Percentiles rank a stretch among this genome's conserved stretches.
These are phyloP conservation scores for Sarocladium strictum DNA, from an alignment of 2,329 filamentous ascomycete genomes.

Conservation along the genomic window DNA sequence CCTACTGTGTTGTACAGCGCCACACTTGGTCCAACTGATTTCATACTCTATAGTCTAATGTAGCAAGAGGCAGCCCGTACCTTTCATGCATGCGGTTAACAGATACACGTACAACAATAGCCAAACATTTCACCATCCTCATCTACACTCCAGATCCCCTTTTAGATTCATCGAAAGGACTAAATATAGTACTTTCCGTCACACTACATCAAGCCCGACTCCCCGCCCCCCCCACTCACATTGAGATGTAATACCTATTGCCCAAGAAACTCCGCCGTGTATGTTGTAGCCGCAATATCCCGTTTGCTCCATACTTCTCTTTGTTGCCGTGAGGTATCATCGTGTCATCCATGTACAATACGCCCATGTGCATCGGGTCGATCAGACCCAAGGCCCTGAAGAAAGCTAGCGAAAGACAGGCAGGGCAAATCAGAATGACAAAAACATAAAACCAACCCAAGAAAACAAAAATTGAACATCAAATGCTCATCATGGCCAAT, in stretches of 20 bases:
- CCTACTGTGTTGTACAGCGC: no score
- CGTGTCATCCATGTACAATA: conserved; percentile 9
- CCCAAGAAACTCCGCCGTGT: conserved; percentile 6
- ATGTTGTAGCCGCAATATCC: neutral
- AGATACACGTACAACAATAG: no score
- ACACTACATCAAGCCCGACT: no score
- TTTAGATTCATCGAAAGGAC: neutral
- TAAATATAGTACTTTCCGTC: neutral
- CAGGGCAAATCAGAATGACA: neutral
- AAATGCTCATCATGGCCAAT: conserved; percentile 8
- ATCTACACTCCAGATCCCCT: neutral
- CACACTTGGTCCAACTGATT: no score
- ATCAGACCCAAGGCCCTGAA: conserved; percentile 3
- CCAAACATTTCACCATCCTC: no score
- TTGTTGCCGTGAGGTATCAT: conserved; percentile 10
- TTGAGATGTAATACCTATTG: neutral
- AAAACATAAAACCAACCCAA: neutral
- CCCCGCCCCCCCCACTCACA: neutral
- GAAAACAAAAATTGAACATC: neutral
- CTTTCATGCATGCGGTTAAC: no score
- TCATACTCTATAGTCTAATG: no score
- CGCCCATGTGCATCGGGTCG: neutral
- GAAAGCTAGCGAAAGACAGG: neutral
- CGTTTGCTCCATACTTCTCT: neutral
- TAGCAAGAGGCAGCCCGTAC: no score